Evolutionary conservation across 495 filamentous ascomycete species (phyloP), one percentile per base, ranked within the genome.

Genomic region (Haplographium delicatum): DNA sequence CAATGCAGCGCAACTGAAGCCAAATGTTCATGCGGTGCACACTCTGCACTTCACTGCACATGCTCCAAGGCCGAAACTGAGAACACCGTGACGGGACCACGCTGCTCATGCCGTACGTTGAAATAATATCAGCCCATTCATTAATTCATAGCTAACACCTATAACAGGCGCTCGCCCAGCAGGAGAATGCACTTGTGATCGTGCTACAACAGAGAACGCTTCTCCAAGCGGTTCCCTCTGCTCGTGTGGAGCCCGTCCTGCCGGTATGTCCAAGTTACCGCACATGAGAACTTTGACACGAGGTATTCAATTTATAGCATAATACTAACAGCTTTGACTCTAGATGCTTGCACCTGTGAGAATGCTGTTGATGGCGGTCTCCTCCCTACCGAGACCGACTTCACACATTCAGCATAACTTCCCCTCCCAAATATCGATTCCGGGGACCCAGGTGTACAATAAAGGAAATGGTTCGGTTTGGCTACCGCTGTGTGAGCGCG

Each of bases 1-100:
- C n/a, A n/a, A n/a, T n/a, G n/a, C n/a, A 80, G 61, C 40, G 60
- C 60, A 35, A 13, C 48, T 20, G 56, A 62, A 50, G 79, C 79
- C 2, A 84, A 72, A 45, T 96, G 91, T 79, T 91, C 88, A 13
- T 97, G 91, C 63, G 91, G 91, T 57, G 78, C 91, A 71, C 78
- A 91, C 61, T 79, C 79, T 6, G 91, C 91, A 35, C 79, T 95
- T 48, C 75, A 88, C 63, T 97, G 91, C 76, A 82, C 72, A 47
- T 97, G 91, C 73, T 82, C 81, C 64, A 89, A 86, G 65, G 80
- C 89, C 6, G 54, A 74, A 2, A 65, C 74, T 3, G 91, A 97
- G 77, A 96, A 96, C 72, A 62, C 65, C 3, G 51, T 84, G 23
- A 65, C 69, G 3, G 88, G 87, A n/a, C 73, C 88, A 20, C 74